Conservation (phyloP, 2,329 filamentous ascomycete genomes). For the Trichoderma semiorbis region DNA sequence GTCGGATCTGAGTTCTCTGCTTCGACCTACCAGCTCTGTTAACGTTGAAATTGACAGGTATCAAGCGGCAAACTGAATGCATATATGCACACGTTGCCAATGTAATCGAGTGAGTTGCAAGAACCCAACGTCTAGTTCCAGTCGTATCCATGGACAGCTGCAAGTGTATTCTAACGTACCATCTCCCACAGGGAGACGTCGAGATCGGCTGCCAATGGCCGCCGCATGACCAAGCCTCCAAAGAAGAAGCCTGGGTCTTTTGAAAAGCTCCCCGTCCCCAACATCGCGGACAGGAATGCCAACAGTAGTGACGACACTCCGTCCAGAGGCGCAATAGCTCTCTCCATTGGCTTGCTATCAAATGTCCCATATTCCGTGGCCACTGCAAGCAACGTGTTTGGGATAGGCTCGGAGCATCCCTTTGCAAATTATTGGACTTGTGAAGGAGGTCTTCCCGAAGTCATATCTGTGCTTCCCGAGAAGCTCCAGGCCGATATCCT, state of each 20-base stretch:
- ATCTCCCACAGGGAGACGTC: constrained; percentile 50
- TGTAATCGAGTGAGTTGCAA: constrained; percentile 62
- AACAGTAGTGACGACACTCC: constrained; percentile 41
- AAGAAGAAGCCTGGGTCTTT: constrained; percentile 47
- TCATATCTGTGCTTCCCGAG: constrained; percentile 70
- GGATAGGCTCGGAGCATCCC: constrained; percentile 73
- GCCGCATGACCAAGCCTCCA: constrained; percentile 55
- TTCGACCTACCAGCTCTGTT: not conserved
- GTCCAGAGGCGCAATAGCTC: constrained; percentile 50
- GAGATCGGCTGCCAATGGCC: constrained; percentile 49
- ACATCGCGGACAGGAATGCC: constrained; percentile 54
- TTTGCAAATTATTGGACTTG: constrained; percentile 86
- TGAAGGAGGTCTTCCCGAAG: constrained; percentile 69
- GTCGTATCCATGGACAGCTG: not conserved
- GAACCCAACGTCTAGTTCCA: not conserved
- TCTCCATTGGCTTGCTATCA: constrained; percentile 62
- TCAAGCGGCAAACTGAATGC: constrained; percentile 74
- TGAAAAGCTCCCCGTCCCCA: constrained; percentile 45
- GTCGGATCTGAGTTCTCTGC: constrained; percentile 24
- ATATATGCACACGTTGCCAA: constrained; percentile 74
- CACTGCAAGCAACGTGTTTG: constrained; percentile 73
- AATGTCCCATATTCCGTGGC: constrained; percentile 69
- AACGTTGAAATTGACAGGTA: constrained; percentile 46
- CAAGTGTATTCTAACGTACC: not conserved
- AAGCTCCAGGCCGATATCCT: constrained; percentile 74